Evolutionary conservation across 2,329 filamentous ascomycete genomes (phyloP), one percentile per base, ranked within the genome.

Genomic region (Pseudodiploospora longispora): DNA sequence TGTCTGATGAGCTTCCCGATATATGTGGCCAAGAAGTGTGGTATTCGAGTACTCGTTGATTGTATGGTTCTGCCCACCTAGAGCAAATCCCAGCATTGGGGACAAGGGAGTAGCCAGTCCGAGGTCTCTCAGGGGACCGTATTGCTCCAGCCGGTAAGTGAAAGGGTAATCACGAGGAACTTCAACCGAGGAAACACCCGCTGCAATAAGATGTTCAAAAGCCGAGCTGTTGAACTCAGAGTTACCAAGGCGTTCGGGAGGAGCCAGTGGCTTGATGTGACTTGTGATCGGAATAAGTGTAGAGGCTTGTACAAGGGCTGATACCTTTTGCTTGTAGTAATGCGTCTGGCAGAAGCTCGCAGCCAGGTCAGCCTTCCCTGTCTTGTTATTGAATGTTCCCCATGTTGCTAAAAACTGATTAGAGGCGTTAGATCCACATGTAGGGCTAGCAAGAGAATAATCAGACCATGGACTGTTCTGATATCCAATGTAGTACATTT

Each of bases 81-180:
- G 10, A 0, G 60, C 65, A 38, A 58, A 65, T 0, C 62, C 64
- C 0, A 62, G 57, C 62, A 68, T 60, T 3, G 58, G 59, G 0
- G 59, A 59, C 0, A 55, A 33, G 0, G 63, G 63, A 3, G 10
- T 38, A 0, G 10, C 30, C 0, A 67, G 6, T 0, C 43, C 44
- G 0, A 44, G 48, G 0, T 46, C 12, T 1, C 47, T 39, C 0
- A 65, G 5, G 0, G 51, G 48, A 0, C 55, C 42, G 1, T 54
- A 46, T 3, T 62, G 57, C 0, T 67, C 57, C 0, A 66, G 38
- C 0, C 60, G 47, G 0, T 7, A 4, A 0, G 36, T 42, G 6
- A 57, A 54, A 0, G 61, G 56, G 2, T 37, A 54, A 3, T 67
- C 65, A 55, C 30, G 40, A 28, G 29, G 4, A n/a, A n/a, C n/a